These are phyloP conservation scores for Wallacemonas sp. DNA, from an alignment of 208 protist species.

Conservation along the genomic window DNA sequence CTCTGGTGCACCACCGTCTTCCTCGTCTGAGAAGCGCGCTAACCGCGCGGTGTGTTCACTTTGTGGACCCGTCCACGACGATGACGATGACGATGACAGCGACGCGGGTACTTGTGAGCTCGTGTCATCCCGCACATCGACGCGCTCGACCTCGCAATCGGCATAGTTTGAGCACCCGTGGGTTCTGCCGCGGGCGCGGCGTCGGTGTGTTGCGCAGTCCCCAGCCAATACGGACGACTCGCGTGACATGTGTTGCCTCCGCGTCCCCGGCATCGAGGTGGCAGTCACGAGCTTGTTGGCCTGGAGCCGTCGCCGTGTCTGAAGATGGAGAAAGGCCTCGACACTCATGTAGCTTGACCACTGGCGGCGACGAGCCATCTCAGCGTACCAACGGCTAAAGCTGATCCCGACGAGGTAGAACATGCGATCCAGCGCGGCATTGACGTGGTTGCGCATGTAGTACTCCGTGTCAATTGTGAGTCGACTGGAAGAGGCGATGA, in stretches of 20 bases:
- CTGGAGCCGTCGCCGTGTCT: background rate
- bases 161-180: no score
- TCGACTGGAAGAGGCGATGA: conserved; percentile 31
- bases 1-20: background rate
- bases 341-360: conserved; percentile 11
- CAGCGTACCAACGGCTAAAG: conserved; percentile 51
- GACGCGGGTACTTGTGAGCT: no score
- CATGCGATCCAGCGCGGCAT: conserved; percentile 76
- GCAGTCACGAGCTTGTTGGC: background rate
- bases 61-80: background rate
- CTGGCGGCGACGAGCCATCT: conserved; percentile 51
- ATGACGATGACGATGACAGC: background rate
- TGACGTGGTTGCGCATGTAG: conserved; percentile 79
- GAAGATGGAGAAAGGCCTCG: conserved; percentile 1
- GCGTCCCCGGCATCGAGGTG: no score
- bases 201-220: no score
- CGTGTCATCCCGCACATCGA: no score
- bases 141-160: no score
- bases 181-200: no score
- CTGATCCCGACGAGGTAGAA: conserved; percentile 76
- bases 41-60: no score
- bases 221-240: no score
- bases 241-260: conserved; percentile 1
- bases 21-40: no score
- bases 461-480: conserved; percentile 61